Evolutionary conservation across 257 asterid genomes (phyloP).

Genomic region (Solanum piurae): DNA sequence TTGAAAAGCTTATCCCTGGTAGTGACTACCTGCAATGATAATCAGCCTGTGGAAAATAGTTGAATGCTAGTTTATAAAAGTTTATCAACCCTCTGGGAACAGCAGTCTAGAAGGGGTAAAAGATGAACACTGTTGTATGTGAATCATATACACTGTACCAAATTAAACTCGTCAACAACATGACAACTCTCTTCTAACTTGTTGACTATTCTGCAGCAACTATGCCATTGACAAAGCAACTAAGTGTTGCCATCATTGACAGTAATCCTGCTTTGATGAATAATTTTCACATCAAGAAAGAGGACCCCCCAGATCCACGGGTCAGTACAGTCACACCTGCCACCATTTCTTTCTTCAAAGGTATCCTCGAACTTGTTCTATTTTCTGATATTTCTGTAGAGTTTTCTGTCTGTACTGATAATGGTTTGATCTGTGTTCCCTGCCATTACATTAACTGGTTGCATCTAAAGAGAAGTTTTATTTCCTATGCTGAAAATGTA

Average conservation of each 20-base stretch:
- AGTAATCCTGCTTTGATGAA: constrained; percentile 81
- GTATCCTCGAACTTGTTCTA: constrained; percentile 23
- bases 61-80: not conserved
- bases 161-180: not conserved
- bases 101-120: not conserved
- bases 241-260: constrained; percentile 79
- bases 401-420: not conserved
- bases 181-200: not conserved
- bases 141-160: not conserved
- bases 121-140: not conserved
- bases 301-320: constrained; percentile 86
- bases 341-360: constrained; percentile 62
- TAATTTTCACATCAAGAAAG: constrained; percentile 42
- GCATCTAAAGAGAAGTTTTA: not conserved
- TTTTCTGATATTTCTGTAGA: not conserved
- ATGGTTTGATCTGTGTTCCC: not conserved
- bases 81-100: not conserved
- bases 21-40: not conserved
- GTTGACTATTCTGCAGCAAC: constrained; percentile 53
- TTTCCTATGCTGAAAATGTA: not conserved
- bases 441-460: not conserved
- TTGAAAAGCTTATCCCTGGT: not conserved
- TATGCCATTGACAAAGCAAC: constrained; percentile 61
- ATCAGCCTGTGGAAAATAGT: not conserved
- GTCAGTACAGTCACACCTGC: constrained; percentile 98